These are phyloP conservation scores for Luffa aegyptiaca DNA, from an alignment of 306 rosid species.

Conservation along the genomic window DNA sequence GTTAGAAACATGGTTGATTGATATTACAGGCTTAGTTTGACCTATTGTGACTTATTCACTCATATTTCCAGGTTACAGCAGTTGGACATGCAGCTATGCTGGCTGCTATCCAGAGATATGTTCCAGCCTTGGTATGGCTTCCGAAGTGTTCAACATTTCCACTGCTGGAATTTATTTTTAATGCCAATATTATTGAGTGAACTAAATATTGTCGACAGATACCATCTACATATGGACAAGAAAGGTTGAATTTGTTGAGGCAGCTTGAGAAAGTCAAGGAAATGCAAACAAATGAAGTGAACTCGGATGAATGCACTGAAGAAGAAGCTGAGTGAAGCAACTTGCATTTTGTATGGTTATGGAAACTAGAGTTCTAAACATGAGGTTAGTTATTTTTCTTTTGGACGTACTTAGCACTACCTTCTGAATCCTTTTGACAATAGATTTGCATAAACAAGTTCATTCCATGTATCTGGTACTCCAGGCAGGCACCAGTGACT, in stretches of 20 bases:
- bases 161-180: neutral
- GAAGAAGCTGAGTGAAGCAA: slow-evolving; percentile 31
- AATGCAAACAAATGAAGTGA: slow-evolving; percentile 43
- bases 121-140: slow-evolving; percentile 73
- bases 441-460: slow-evolving; percentile 61
- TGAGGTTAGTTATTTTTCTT: slow-evolving; percentile 5
- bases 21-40: neutral
- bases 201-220: slow-evolving; percentile 43
- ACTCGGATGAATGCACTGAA: slow-evolving; percentile 38
- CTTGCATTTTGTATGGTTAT: neutral
- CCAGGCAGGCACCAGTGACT: slow-evolving; percentile 99
- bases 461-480: slow-evolving; percentile 95
- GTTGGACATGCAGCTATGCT: slow-evolving; percentile 98
- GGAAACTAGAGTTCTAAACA: slow-evolving; percentile 18
- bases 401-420: neutral
- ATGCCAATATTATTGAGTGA: neutral
- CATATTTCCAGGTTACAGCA: slow-evolving; percentile 73
- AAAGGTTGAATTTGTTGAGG: slow-evolving; percentile 90
- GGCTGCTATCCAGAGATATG: slow-evolving; percentile 98
- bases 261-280: slow-evolving; percentile 89
- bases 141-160: neutral
- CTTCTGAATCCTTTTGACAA: slow-evolving; percentile 41
- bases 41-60: slow-evolving; percentile 3
- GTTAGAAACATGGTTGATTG: neutral
- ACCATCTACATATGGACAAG: slow-evolving; percentile 90